Percentiles rank a stretch among this genome's conserved stretches.
Evolutionary conservation across 2,329 filamentous ascomycete species (phyloP).

Genomic region (Paraphaeosphaeria minitans): DNA sequence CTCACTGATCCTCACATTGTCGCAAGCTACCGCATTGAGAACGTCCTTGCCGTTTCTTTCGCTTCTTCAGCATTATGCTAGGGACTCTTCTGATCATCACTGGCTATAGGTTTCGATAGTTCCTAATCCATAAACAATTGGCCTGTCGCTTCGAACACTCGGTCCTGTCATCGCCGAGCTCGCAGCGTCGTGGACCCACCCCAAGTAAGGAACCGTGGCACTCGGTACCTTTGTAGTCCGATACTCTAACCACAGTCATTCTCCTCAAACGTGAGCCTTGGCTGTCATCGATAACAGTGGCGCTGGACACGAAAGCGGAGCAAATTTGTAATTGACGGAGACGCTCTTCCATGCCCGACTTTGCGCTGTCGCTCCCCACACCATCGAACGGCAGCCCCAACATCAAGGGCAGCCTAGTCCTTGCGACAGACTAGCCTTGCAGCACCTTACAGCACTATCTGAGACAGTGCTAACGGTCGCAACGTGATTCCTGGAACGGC

Average conservation of each 20-base stretch:
- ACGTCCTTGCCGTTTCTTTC: slow-evolving; percentile 28
- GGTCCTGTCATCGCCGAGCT: slow-evolving; percentile 25
- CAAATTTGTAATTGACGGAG: slow-evolving; percentile 25
- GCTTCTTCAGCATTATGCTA: slow-evolving; percentile 35
- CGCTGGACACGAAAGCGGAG: slow-evolving; percentile 11
- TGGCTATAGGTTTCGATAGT: slow-evolving; percentile 30
- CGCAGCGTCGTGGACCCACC: slow-evolving; percentile 18
- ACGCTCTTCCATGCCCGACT: slow-evolving; percentile 6
- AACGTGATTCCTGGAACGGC: slow-evolving; percentile 15
- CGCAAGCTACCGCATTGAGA: slow-evolving; percentile 20
- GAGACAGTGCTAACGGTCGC: slow-evolving; percentile 25
- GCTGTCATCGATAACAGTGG: slow-evolving; percentile 19
- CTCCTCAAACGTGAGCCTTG: slow-evolving; percentile 24
- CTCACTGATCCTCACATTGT: slow-evolving; percentile 21
- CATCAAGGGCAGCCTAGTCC: slow-evolving; percentile 8
- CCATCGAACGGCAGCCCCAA: slow-evolving; percentile 16
- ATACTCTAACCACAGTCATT: slow-evolving; percentile 20
- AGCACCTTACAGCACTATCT: slow-evolving; percentile 18
- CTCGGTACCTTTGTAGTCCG: slow-evolving; percentile 27
- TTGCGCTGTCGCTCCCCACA: slow-evolving; percentile 21
- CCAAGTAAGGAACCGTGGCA: slow-evolving; percentile 35
- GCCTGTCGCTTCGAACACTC: slow-evolving; percentile 20
- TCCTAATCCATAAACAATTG: slow-evolving; percentile 28
- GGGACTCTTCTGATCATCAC: slow-evolving; percentile 31
- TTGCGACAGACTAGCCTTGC: slow-evolving; percentile 15